Percentiles rank a stretch among this genome's conserved stretches.
These are phyloP conservation scores for Jackrogersella minutella DNA, from an alignment of 495 filamentous ascomycete genomes.

Conservation along the genomic window DNA sequence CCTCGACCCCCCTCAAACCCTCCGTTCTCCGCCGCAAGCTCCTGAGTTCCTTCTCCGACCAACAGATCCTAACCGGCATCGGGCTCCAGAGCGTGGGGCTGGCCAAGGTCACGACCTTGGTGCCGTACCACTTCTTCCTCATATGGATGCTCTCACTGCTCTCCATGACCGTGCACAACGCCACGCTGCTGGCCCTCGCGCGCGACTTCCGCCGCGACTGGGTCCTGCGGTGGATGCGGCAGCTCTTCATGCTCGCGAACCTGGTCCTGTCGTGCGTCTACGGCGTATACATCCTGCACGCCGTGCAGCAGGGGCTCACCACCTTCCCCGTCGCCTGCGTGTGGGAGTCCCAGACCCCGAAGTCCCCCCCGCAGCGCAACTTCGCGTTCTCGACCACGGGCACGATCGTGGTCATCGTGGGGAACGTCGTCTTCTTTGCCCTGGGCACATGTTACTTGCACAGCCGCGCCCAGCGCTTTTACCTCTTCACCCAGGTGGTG, in stretches of 20 bases:
- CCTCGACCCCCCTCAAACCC: constrained; percentile 39
- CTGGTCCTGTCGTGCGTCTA: constrained; percentile 57
- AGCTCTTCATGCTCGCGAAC: constrained; percentile 67
- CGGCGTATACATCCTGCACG: constrained; percentile 59
- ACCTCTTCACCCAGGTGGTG: constrained; percentile 54
- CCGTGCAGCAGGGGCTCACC: constrained; percentile 54
- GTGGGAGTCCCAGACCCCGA: constrained; percentile 45
- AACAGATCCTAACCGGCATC: constrained; percentile 68
- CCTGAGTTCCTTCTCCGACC: constrained; percentile 64
- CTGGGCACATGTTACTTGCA: constrained; percentile 66
- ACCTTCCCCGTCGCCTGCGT: constrained; percentile 64
- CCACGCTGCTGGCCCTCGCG: constrained; percentile 62
- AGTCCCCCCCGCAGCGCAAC: constrained; percentile 29
- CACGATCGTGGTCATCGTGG: constrained; percentile 61
- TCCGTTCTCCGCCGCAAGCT: constrained; percentile 62
- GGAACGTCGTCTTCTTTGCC: constrained; percentile 58
- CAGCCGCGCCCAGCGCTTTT: constrained; percentile 52
- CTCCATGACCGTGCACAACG: constrained; percentile 65
- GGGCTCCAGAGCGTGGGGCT: constrained; percentile 63
- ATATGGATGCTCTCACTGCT: constrained; percentile 68
- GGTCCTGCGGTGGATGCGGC: constrained; percentile 67
- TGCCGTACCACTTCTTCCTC: constrained; percentile 69
- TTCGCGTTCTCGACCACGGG: constrained; percentile 55
- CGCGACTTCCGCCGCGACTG: constrained; percentile 68
- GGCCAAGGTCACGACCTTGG: constrained; percentile 56